Evolutionary conservation across 129 eudicot species (phyloP), one percentile per base, ranked within the genome.

Genomic region (Escallonia herrerae): DNA sequence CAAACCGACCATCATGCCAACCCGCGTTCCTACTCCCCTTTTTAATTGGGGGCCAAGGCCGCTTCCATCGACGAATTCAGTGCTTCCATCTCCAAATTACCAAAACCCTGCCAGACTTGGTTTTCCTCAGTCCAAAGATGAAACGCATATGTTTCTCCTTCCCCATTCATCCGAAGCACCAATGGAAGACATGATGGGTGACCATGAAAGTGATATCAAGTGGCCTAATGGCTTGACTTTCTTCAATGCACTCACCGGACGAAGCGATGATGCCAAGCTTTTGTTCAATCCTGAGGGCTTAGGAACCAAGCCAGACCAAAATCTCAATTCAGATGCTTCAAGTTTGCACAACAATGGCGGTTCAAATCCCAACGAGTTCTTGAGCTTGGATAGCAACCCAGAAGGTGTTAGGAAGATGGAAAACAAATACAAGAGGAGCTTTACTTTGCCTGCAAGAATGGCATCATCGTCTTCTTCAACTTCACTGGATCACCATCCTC

Each of bases 221-320:
- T 91, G 98, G 98, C 96, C 97, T 60, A 91, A 85, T 51, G 98
- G 98, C 33, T 47, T 91, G 52, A 63, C 82, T 43, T 87, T 91
- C 81, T 91, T 87, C 56, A 78, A 70, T 64, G 97, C 96, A 1
- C 86, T 91, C 5, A 85, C 90, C 0, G 91, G 96, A 33, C 69
- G 91, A 62, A 66, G 68, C 37, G 95, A 90, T 48, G 97, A 90
- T 14, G 79, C 91, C n/a, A 90, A 82, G 77, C 81, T 90, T 9
- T 63, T 90, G 74, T 86, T 90, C 58, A 79, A 86, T 56, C 76
- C 86, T 0, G 95, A 90, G 4, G 85, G 90, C 62, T 37, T 86
- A 8, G 97, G 80, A n/a, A 78, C 63, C 81, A 86, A 89, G 69
- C 63, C 82, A 0, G 97, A 77, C 5, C 74, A 60, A 7, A 37